These are phyloP conservation scores for Penicillium paxilli DNA, from an alignment of 495 filamentous ascomycete species.

Conservation along the genomic window DNA sequence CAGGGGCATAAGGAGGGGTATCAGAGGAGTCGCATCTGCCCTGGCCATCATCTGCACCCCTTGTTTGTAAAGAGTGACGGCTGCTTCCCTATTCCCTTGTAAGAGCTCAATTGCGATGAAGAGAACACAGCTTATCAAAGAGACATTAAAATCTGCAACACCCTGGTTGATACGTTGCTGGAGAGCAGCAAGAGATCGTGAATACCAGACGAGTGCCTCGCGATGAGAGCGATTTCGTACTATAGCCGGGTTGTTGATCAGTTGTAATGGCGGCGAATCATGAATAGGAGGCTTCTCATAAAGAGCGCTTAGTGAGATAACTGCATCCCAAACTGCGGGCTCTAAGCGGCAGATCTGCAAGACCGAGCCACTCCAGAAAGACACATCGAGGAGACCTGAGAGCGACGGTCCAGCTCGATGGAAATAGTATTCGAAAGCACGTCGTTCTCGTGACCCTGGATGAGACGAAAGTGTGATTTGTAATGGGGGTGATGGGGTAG, in stretches of 20 bases:
- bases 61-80: constrained; percentile 42
- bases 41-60: constrained; percentile 24
- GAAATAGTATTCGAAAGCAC: constrained; percentile 25
- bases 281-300: constrained; percentile 23
- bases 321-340: constrained; percentile 24
- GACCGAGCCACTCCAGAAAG: constrained; percentile 19
- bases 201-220: constrained; percentile 39
- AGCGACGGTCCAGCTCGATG: constrained; percentile 16
- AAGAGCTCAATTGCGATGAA: constrained; percentile 56
- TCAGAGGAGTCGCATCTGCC: neutral
- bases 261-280: constrained; percentile 9
- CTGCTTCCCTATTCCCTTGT: constrained; percentile 46
- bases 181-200: constrained; percentile 43
- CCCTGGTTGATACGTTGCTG: constrained; percentile 27
- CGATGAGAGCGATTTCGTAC: constrained; percentile 11
- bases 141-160: constrained; percentile 33
- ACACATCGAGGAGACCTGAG: constrained; percentile 14
- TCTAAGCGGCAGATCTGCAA: constrained; percentile 21
- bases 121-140: constrained; percentile 50
- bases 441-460: constrained; percentile 14
- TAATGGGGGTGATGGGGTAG: neutral
- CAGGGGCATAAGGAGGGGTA: constrained; percentile 11
- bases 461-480: constrained; percentile 2
- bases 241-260: constrained; percentile 18
- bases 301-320: constrained; percentile 21